phyloP scores from a whole-genome alignment of 305 asterid genomes.

The Fraxinus sp. region DNA sequence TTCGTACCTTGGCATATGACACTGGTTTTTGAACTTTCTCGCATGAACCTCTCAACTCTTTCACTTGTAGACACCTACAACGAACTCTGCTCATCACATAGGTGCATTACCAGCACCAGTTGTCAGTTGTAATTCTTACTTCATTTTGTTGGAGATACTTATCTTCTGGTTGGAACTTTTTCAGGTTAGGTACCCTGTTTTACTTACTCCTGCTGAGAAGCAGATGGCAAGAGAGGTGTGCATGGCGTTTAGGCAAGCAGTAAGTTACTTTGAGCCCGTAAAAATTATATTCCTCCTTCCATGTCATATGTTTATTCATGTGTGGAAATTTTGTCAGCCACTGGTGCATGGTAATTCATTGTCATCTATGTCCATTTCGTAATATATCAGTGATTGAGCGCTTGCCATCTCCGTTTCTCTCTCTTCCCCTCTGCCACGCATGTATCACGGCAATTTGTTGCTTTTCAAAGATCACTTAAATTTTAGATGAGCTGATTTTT shows the following conservation, averaged over 20 bases:
- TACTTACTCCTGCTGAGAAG: constrained; percentile 89
- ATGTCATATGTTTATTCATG: not conserved
- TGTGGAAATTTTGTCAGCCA: constrained; percentile 3
- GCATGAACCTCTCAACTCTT: not conserved
- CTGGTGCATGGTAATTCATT: not conserved
- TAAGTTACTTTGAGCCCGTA: constrained; percentile 41
- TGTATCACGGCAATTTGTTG: not conserved
- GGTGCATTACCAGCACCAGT: not conserved
- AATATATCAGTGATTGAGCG: constrained; percentile 13
- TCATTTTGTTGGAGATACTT: not conserved
- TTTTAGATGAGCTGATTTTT: not conserved
- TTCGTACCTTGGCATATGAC: not conserved
- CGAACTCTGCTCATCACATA: not conserved
- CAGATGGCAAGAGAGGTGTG: constrained; percentile 97
- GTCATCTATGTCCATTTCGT: constrained; percentile 1
- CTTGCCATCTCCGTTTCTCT: not conserved
- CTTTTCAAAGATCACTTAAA: not conserved
- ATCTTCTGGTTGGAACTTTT: constrained; percentile 15
- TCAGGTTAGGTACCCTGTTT: constrained; percentile 95
- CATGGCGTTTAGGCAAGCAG: constrained; percentile 89
- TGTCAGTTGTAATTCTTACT: not conserved
- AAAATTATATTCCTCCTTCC: not conserved
- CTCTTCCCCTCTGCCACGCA: constrained; percentile 11
- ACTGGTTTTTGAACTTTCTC: not conserved
- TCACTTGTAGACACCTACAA: not conserved